Percentiles rank a stretch among this genome's conserved stretches.
Evolutionary conservation across 1,139 yeast genomes (phyloP).

Genomic region (Spencermartinsiella ligniputridi): DNA sequence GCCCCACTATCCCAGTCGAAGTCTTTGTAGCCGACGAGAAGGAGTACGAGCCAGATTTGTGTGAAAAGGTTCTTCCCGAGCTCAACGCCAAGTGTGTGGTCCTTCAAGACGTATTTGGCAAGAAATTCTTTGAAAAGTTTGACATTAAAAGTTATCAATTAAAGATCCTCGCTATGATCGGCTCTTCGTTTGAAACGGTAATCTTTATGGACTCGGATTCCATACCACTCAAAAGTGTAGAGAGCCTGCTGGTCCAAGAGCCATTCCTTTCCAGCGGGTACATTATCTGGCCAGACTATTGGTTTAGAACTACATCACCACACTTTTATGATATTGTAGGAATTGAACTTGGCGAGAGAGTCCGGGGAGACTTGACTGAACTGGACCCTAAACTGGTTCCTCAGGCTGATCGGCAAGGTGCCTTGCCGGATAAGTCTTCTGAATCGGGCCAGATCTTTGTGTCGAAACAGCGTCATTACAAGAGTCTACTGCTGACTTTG

Average conservation of each 20-base stretch:
- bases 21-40: constrained; percentile 64
- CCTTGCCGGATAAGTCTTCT: constrained; percentile 75
- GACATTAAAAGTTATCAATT: constrained; percentile 71
- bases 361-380: constrained; percentile 35
- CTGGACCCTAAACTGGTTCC: constrained; percentile 41
- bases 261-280: constrained; percentile 55
- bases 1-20: constrained; percentile 69
- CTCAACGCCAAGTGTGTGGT: constrained; percentile 66
- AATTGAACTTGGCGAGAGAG: constrained; percentile 40
- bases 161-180: constrained; percentile 68
- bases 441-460: constrained; percentile 82
- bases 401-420: constrained; percentile 61
- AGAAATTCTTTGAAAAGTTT: constrained; percentile 40
- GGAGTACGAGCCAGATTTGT: constrained; percentile 66
- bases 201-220: constrained; percentile 74
- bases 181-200: constrained; percentile 75
- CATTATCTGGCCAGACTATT: constrained; percentile 79
- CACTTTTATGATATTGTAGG: constrained; percentile 62
- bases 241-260: constrained; percentile 47
- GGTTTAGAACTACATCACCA: constrained; percentile 73
- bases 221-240: constrained; percentile 57
- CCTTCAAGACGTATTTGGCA: constrained; percentile 54
- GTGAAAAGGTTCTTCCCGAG: constrained; percentile 60
- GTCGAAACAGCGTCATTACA: constrained; percentile 59
- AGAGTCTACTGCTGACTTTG: constrained; percentile 59